Base-by-base conservation (phyloP, 306 rosid genomes). In the Notholithocarpus densiflorus region DNA sequence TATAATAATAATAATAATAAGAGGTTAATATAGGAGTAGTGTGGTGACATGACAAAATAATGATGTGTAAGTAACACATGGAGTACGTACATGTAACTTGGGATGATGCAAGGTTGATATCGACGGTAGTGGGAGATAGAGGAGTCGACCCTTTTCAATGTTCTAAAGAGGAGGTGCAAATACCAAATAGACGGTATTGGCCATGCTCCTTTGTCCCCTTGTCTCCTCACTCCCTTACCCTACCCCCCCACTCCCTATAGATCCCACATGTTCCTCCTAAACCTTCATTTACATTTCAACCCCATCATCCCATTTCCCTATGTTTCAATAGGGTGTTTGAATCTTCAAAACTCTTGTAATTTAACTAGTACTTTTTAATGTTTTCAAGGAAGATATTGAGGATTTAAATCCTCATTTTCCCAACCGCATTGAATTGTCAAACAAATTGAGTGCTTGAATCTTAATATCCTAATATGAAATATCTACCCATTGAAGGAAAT, bases 151-250 rank as follows among this genome's bases (percentile, higher is more conserved):
- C 80, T 24, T 77, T 40, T 40, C 48, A 65, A 8, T 90, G 95
- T 89, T 87, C 75, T 65, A 60, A 78, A 70, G 74, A 68, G 76
- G 55, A 77, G 86, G 71, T 57, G 71, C 88, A 81, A 34, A 34
- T 34, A 73, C 68, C 87, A 81, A 34, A 40, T 37, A 73, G 84
- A 90, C 84, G 84, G 78, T 84, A 40, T 84, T 64, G n/a, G 85
- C 97, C 98, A 88, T 87, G 92, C 89, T 83, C 76, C 80, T 40
- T 72, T 89, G 98, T 92, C 91, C 82, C 82, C 73, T 71, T 48
- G 53, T 48, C 53, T 11, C 53, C 80, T 55, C 20, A 72, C 18
- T 73, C 71, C 40, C 45, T 37, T 80, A 80, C 88, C 89, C 89
- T 57, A 83, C 89, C 68, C 71, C 82, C 82, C 88, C 90, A 80